Evolutionary conservation across 345 rosid species (phyloP).

Genomic region (Salix udensis): DNA sequence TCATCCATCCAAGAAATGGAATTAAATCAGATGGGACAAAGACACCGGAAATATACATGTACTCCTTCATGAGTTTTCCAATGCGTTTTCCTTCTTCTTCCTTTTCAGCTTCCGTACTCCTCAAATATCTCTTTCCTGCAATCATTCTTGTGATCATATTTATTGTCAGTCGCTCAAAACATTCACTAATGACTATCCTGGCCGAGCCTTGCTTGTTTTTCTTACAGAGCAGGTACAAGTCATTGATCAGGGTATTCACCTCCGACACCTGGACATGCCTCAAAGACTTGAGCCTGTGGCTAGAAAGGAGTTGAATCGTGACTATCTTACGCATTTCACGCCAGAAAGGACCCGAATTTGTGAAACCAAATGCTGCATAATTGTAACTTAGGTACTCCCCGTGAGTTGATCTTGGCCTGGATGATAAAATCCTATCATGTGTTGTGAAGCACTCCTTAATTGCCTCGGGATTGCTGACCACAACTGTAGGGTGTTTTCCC

Average conservation of each 20-base stretch:
- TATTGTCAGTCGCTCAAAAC: constrained; percentile 10
- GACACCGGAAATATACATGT: constrained; percentile 19
- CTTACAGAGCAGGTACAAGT: background rate
- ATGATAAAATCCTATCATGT: constrained; percentile 14
- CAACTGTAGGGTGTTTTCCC: constrained; percentile 17
- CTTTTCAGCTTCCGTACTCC: background rate
- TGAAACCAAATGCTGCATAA: constrained; percentile 20
- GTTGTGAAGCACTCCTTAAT: constrained; percentile 24
- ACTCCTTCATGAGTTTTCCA: constrained; percentile 29
- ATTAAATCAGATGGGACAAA: constrained; percentile 29
- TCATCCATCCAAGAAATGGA: constrained; percentile 31
- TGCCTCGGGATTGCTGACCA: constrained; percentile 7
- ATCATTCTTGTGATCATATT: constrained; percentile 26
- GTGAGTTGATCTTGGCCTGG: constrained; percentile 22
- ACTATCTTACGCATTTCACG: constrained; percentile 15
- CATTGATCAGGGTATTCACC: constrained; percentile 12
- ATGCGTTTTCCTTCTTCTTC: constrained; percentile 26
- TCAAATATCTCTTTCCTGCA: constrained; percentile 26
- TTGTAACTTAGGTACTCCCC: constrained; percentile 21
- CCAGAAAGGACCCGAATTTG: constrained; percentile 13
- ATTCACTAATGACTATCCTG: constrained; percentile 13
- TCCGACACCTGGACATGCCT: constrained; percentile 20
- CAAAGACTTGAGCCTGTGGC: constrained; percentile 17
- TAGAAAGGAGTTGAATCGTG: constrained; percentile 15
- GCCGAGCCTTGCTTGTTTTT: background rate